Percentiles rank a stretch among this genome's conserved stretches.
Conservation (phyloP, 371 early-diverging fungal species). For the Zychaea mexicana region DNA sequence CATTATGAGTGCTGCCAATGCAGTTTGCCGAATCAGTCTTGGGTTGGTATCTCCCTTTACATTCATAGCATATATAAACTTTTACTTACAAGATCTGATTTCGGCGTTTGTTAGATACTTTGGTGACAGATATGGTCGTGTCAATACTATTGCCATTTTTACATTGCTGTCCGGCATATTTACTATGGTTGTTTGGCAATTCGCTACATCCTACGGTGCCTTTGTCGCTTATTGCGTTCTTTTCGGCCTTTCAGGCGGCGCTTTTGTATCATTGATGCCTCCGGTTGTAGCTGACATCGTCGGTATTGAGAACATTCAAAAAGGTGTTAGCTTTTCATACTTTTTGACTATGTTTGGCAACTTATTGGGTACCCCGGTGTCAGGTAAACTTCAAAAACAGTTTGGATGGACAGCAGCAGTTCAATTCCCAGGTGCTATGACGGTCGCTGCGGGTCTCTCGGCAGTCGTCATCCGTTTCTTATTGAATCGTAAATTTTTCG, state of each 20-base stretch:
- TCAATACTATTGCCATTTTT: slow-evolving; percentile 14
- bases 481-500: slow-evolving; percentile 9
- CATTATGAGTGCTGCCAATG: slow-evolving; percentile 22
- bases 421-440: slow-evolving; percentile 49
- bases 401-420: slow-evolving; percentile 53
- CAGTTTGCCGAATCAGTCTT: slow-evolving; percentile 19
- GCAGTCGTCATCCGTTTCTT: slow-evolving; percentile 15
- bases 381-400: slow-evolving; percentile 41
- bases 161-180: slow-evolving; percentile 44
- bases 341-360: slow-evolving; percentile 42
- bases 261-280: slow-evolving; percentile 46
- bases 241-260: slow-evolving; percentile 52
- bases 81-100: neutral
- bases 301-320: slow-evolving; percentile 43
- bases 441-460: slow-evolving; percentile 32
- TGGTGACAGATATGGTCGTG: slow-evolving; percentile 18
- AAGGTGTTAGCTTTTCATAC: slow-evolving; percentile 43
- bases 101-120: neutral
- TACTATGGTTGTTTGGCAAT: slow-evolving; percentile 67
- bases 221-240: slow-evolving; percentile 51
- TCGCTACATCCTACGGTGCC: slow-evolving; percentile 43
- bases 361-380: slow-evolving; percentile 51
- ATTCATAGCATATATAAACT: no score
- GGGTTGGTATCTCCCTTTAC: slow-evolving; percentile 24
- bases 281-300: slow-evolving; percentile 50